Base-by-base conservation (phyloP, 352 stramenopile species). In the Phytopythium aichiense region DNA sequence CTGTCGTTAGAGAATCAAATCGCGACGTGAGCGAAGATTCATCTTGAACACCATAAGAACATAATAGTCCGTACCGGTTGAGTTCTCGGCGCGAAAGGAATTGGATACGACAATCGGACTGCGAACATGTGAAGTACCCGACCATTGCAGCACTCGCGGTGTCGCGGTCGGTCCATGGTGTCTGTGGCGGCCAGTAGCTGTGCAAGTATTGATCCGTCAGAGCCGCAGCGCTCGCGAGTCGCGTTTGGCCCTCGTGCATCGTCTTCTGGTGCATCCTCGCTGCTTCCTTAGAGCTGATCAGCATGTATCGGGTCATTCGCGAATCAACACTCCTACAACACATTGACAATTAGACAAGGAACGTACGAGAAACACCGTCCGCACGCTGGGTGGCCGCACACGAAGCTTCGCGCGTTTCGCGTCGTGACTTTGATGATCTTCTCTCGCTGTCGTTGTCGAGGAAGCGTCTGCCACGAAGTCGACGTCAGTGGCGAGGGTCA, bases 151-250 rank as follows among this genome's bases (percentile, higher is more conserved):
- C 22, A 12, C 11, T 57, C 48, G 51, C 13, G 56, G 67, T 4
- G 25, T 50, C 18, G 68, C 43, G 6, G 48, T 79, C 57, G 16
- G 66, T 79, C 80, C 80, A 89, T 28, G 77, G 74, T 43, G 65
- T 68, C 25, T 71, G 68, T 31, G 68, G 60, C 0, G 80, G 78
- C 80, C 78, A 89, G 55, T 83, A 89, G 23, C 69, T 66, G 25
- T 87, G 80, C 30, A 88, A 55, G 55, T 86, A 86, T 55, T 89
- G 78, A 33, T 89, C 78, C 0, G 72, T 65, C 1, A 83, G 18
- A 5, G 80, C 72, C 0, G 69, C 79, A 2, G 68, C 59, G 9
- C 58, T 70, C 23, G 72, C 74, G 7, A 89, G 66, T 25, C 72
- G 68, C 43, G 74, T 67, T 18, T 71, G 73, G 11, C 74, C 65